phyloP scores from a whole-genome alignment of 306 rosid genomes.

The Geum urbanum region DNA sequence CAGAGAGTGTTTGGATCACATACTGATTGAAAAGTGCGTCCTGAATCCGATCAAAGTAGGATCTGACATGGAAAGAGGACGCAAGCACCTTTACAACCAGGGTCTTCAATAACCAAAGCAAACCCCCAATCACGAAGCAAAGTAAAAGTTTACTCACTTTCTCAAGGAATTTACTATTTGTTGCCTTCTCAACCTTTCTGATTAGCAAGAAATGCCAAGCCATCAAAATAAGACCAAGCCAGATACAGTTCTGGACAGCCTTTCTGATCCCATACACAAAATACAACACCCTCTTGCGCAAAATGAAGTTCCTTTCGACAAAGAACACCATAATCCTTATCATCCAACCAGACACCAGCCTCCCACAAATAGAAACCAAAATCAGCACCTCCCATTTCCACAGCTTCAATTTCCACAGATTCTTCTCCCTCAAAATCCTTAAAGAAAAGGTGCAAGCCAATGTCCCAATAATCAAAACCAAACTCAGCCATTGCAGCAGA shows the following conservation, averaged over 20 bases:
- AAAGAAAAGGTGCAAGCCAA: constrained; percentile 42
- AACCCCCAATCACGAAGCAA: constrained; percentile 60
- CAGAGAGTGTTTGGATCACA: constrained; percentile 74
- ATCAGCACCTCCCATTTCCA: constrained; percentile 91
- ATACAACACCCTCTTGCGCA: constrained; percentile 69
- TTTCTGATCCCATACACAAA: constrained; percentile 73
- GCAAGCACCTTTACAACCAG: constrained; percentile 73
- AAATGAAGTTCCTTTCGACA: constrained; percentile 65
- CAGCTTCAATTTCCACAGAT: constrained; percentile 49
- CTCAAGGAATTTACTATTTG: constrained; percentile 25
- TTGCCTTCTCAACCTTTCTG: constrained; percentile 58
- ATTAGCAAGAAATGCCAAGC: constrained; percentile 74
- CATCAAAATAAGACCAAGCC: constrained; percentile 76
- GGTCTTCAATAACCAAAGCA: constrained; percentile 75
- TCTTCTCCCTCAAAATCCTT: constrained; percentile 30
- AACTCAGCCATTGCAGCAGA: constrained; percentile 63
- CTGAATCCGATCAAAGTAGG: constrained; percentile 82
- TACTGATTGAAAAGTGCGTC: constrained; percentile 74
- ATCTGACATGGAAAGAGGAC: constrained; percentile 76
- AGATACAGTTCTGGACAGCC: constrained; percentile 69
- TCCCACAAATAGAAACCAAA: constrained; percentile 67
- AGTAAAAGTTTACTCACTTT: constrained; percentile 55
- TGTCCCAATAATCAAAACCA: constrained; percentile 53
- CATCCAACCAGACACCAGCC: constrained; percentile 81
- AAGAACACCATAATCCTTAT: constrained; percentile 54